A percentile compares a stretch with the other conserved stretches of the same genome.
Evolutionary conservation across 345 rosid genomes (phyloP).

Genomic region (Anacardium occidentale): DNA sequence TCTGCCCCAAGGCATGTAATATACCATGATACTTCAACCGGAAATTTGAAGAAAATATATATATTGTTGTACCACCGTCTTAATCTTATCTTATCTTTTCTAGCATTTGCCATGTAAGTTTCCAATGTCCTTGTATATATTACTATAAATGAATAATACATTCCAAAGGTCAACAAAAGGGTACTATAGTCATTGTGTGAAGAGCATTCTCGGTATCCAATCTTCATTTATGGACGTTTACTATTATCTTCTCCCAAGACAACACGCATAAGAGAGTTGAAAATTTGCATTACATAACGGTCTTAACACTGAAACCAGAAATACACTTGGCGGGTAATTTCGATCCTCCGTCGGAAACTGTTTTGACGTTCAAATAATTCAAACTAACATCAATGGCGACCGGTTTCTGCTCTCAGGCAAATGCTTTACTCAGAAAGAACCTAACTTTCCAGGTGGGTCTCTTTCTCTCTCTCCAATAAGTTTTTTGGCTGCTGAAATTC

Average conservation of each 20-base stretch:
- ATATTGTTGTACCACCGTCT: too few relatives aligned
- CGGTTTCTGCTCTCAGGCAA: constrained; percentile 67
- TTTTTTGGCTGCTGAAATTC: too few relatives aligned
- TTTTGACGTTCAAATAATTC: constrained; percentile 8
- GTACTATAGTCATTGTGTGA: neutral
- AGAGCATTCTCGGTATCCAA: constrained; percentile 1
- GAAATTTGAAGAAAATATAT: too few relatives aligned
- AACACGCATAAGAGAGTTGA: too few relatives aligned
- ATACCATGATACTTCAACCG: too few relatives aligned
- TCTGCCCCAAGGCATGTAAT: too few relatives aligned
- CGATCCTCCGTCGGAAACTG: neutral
- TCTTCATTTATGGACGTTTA: too few relatives aligned
- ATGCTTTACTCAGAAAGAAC: constrained; percentile 83
- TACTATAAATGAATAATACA: too few relatives aligned
- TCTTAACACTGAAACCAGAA: neutral
- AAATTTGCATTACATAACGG: neutral
- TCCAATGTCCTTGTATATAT: too few relatives aligned
- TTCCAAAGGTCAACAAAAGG: neutral
- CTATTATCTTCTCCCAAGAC: too few relatives aligned
- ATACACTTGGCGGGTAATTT: constrained; percentile 13
- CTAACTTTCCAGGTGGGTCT: constrained; percentile 68
- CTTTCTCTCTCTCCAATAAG: neutral
- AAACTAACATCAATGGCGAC: constrained; percentile 40
- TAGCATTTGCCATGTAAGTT: too few relatives aligned
- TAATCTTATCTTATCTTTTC: too few relatives aligned